A percentile compares a stretch with the other conserved stretches of the same genome.
phyloP scores from a whole-genome alignment of 1,284 basidiomycete species.

The Heterobasidion occidentale region DNA sequence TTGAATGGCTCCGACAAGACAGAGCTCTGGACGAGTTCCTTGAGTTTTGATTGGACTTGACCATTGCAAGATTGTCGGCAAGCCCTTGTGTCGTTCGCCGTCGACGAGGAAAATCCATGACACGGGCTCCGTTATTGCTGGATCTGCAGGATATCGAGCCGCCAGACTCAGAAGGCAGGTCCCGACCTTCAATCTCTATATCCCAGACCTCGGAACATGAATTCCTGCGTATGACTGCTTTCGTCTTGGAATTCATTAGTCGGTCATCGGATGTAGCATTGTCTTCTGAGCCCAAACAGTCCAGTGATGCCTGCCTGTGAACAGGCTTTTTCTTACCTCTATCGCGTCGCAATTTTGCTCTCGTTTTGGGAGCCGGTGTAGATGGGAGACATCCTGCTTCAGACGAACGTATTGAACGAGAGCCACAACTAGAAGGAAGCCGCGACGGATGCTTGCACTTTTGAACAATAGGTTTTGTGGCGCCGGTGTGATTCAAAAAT shows the following conservation, averaged over 20 bases:
- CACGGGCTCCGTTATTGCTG: background rate
- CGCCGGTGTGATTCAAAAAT: background rate
- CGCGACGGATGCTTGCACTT: background rate
- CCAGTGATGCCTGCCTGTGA: too few relatives aligned
- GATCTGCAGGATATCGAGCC: background rate
- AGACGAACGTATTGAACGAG: too few relatives aligned
- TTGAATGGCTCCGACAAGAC: too few relatives aligned
- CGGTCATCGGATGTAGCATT: too few relatives aligned
- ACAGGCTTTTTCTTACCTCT: too few relatives aligned
- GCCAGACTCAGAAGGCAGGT: constrained; percentile 12
- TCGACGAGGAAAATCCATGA: background rate
- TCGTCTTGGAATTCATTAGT: background rate
- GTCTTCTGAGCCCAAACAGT: too few relatives aligned
- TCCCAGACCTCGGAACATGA: constrained; percentile 56
- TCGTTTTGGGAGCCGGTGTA: too few relatives aligned
- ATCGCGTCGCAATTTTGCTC: too few relatives aligned
- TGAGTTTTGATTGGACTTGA: background rate
- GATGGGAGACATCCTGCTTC: too few relatives aligned
- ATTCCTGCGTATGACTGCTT: too few relatives aligned
- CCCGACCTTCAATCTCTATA: constrained; percentile 40
- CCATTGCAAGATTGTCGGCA: background rate
- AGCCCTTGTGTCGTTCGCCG: background rate
- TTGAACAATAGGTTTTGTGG: background rate
- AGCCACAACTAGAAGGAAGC: background rate
- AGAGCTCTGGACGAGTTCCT: too few relatives aligned